phyloP scores from a whole-genome alignment of 345 rosid genomes.

The Litchi chinensis region DNA sequence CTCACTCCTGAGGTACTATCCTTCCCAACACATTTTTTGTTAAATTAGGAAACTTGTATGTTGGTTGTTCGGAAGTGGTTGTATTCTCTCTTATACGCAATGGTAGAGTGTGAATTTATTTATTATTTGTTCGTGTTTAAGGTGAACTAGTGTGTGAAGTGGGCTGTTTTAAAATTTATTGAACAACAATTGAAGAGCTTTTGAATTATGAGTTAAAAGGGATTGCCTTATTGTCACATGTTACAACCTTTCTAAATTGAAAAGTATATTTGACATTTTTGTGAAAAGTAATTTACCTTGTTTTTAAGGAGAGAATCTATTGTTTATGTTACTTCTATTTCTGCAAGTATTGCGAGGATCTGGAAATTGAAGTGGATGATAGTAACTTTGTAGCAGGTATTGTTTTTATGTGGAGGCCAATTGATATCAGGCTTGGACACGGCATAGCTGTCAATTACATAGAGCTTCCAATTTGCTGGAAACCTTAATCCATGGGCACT shows the following conservation, averaged over 20 bases:
- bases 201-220: not conserved
- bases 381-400: not conserved
- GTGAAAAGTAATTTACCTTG: not conserved
- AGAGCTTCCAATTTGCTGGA: not conserved
- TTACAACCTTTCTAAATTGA: not conserved
- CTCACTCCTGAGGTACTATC: conserved; percentile 80
- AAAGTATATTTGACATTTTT: not conserved
- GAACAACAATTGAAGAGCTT: not conserved
- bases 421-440: not conserved
- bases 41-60: no score
- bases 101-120: no score
- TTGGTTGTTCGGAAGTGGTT: no score
- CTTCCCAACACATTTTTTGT: not conserved
- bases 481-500: not conserved
- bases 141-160: not conserved
- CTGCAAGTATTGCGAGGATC: not conserved
- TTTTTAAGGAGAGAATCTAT: not conserved
- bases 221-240: not conserved
- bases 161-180: not conserved
- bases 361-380: conserved; percentile 2
- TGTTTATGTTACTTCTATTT: not conserved
- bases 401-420: not conserved
- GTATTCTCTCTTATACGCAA: no score
- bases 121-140: not conserved
- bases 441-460: not conserved